A percentile compares a stretch with the other conserved stretches of the same genome.
Conservation (phyloP, 2,329 filamentous ascomycete species). For the Hymenoscyphus occultus region DNA sequence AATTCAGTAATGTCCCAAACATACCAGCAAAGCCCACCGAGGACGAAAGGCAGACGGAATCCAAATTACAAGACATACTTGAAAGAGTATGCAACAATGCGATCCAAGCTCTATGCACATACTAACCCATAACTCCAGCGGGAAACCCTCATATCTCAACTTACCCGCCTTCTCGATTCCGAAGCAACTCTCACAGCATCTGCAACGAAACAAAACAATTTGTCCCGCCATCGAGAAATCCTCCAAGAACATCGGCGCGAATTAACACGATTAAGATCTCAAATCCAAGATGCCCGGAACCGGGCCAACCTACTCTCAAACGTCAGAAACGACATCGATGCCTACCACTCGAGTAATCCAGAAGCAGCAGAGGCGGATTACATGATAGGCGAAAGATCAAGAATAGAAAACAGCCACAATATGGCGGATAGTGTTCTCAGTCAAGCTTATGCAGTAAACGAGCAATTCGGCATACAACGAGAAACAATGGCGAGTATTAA, state of each 20-base stretch:
- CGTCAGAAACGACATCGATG: constrained; percentile 87
- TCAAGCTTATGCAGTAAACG: constrained; percentile 95
- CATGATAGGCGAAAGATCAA: constrained; percentile 85
- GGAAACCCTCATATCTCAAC: constrained; percentile 75
- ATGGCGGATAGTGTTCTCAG: constrained; percentile 87
- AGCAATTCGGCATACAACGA: constrained; percentile 82
- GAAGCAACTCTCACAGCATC: constrained; percentile 84
- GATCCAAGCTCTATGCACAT: not conserved
- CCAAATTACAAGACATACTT: constrained; percentile 78
- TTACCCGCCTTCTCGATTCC: constrained; percentile 86
- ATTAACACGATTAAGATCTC: constrained; percentile 68
- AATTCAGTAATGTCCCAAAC: constrained; percentile 77
- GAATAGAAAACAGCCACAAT: constrained; percentile 85
- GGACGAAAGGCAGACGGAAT: constrained; percentile 77
- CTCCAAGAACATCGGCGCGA: constrained; percentile 84
- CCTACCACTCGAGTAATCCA: constrained; percentile 80
- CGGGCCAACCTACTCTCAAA: constrained; percentile 86
- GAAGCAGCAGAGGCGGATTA: constrained; percentile 88
- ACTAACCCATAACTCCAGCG: constrained; percentile 53
- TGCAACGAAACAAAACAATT: constrained; percentile 94
- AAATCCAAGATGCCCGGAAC: constrained; percentile 75
- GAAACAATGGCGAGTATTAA: constrained; percentile 89
- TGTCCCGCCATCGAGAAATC: constrained; percentile 86
- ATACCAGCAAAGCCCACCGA: constrained; percentile 80
- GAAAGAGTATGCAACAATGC: constrained; percentile 59